Evolutionary conservation across 2,329 filamentous ascomycete genomes (phyloP), one percentile per base, ranked within the genome.

Genomic region (Fusarium sp.): DNA sequence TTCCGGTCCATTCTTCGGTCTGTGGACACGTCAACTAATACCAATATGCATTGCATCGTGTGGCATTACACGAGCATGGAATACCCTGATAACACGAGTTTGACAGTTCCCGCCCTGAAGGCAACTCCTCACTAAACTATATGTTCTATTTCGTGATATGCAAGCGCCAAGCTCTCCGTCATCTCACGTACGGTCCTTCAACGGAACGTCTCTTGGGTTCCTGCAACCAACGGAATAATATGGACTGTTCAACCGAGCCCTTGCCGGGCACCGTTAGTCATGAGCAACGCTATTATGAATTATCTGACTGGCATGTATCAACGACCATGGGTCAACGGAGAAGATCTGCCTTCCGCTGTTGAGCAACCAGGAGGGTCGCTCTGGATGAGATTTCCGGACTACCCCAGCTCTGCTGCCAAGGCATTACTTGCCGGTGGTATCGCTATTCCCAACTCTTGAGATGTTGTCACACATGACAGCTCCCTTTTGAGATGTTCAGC

Each of bases 341-440:
- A 66, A 37, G 59, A 71, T 70, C 62, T 62, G 39, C 48, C 54
- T 66, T 59, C 70, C 65, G 66, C 64, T 67, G 60, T 47, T 73
- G 68, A 65, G 62, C 51, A 48, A 74, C 71, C 65, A 44, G 45
- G 58, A 41, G 33, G 56, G 53, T 53, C 59, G 56, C 56, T 64
- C 62, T 61, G 65, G 66, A 71, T 40, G 64, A 69, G 70, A 73
- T 71, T 51, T 64, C 60, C 57, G 60, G 46, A 40, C 62, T 63
- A 62, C 51, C 56, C 64, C 62, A 63, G 59, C 58, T 61, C 55
- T 37, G 45, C 50, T 64, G 52, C 44, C 61, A 63, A 54, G 62
- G 50, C 46, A 55, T 71, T 65, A 61, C 67, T 65, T 71, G 41
- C 68, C 57, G 48, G 62, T 48, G 57, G 45, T 20, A 50, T 56